Evolutionary conservation across 805 yeast genomes (phyloP).

Genomic region (Myxozyma vanderwaltii): DNA sequence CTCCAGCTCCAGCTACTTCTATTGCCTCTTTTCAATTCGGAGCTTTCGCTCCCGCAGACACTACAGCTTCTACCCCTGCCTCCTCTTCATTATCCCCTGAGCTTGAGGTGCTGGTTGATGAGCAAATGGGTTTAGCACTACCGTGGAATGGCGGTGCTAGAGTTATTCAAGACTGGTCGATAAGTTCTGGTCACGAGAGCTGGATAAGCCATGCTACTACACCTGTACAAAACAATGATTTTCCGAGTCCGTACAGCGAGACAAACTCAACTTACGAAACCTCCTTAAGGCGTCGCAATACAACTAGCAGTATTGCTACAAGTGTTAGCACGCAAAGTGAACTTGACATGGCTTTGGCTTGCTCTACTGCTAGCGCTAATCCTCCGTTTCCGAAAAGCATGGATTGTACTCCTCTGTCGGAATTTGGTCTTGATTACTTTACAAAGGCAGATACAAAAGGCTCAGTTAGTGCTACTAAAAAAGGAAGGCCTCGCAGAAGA

Average conservation of each 20-base stretch:
- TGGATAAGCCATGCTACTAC: not conserved
- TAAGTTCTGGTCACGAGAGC: not conserved
- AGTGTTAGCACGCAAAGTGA: not conserved
- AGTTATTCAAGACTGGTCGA: not conserved
- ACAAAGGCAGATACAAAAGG: too few species aligned
- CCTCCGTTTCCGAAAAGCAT: too few species aligned
- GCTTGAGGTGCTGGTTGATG: not conserved
- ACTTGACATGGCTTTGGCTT: not conserved
- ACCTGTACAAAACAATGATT: not conserved
- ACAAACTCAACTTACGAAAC: not conserved
- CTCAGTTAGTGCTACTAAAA: too few species aligned
- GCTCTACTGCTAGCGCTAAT: not conserved
- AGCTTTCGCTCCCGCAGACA: not conserved
- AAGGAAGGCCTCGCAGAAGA: too few species aligned
- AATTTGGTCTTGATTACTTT: too few species aligned
- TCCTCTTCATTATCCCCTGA: not conserved
- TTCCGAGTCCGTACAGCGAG: not conserved
- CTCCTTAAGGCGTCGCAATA: not conserved
- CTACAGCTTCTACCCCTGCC: constrained; percentile 1
- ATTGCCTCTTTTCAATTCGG: not conserved
- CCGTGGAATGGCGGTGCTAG: not conserved
- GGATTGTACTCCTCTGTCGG: not conserved
- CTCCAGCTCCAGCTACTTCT: too few species aligned
- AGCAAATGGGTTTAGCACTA: not conserved
- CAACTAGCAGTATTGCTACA: constrained; percentile 1